Evolutionary conservation across 345 rosid genomes (phyloP).

Genomic region (Gossypium stocksii): DNA sequence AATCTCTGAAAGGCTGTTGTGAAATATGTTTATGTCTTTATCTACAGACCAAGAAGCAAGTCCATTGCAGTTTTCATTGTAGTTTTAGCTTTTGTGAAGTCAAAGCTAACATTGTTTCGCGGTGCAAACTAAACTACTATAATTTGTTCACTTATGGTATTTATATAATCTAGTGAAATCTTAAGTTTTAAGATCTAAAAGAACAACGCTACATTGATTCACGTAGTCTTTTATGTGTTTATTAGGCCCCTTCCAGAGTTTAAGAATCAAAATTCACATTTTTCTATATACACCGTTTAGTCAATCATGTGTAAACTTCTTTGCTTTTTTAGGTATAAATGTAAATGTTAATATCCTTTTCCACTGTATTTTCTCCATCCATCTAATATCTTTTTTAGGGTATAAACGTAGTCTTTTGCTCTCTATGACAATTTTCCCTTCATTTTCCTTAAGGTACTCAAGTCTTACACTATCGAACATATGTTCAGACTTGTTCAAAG

Average conservation of each 20-base stretch:
- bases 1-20: neutral
- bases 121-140: neutral
- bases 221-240: neutral
- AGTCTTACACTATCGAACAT: too few relatives aligned
- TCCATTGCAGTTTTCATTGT: neutral
- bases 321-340: neutral
- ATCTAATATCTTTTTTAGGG: too few relatives aligned
- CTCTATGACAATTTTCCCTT: neutral
- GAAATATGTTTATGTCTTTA: neutral
- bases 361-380: neutral
- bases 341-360: neutral
- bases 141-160: slow-evolving; percentile 4
- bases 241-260: neutral
- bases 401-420: neutral
- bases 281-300: neutral
- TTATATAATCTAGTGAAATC: neutral
- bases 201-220: neutral
- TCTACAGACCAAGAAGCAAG: neutral
- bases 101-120: neutral
- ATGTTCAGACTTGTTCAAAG: too few relatives aligned
- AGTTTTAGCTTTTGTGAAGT: neutral
- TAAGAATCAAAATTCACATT: neutral
- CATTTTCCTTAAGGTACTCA: too few relatives aligned
- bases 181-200: neutral
- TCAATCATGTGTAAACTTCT: neutral